A percentile compares a stretch with the other conserved stretches of the same genome.
Conservation (phyloP, 208 protist genomes). For the Wallacemonas sp. region DNA sequence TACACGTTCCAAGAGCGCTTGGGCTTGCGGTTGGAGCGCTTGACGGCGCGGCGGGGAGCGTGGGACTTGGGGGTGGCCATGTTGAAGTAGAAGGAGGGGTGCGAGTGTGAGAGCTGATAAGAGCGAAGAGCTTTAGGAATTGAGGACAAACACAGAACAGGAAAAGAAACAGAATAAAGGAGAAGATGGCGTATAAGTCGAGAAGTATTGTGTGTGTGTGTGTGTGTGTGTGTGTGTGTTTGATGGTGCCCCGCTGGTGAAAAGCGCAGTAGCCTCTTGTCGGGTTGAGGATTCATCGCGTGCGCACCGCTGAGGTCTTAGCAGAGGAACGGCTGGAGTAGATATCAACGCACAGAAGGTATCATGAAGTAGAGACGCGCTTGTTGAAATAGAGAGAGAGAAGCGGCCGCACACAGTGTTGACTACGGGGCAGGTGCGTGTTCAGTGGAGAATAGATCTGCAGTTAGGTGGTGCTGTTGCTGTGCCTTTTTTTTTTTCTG, state of each 20-base stretch:
- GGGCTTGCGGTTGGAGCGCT: slow-evolving; percentile 65
- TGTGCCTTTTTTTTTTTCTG: not conserved
- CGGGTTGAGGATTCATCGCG: too few species aligned
- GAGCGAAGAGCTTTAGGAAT: not conserved
- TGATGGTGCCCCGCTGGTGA: too few species aligned
- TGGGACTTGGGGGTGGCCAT: slow-evolving; percentile 52
- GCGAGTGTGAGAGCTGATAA: not conserved
- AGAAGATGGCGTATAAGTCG: not conserved
- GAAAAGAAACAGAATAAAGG: not conserved
- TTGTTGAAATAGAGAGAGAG: too few species aligned
- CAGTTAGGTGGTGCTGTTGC: too few species aligned
- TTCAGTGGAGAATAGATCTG: not conserved
- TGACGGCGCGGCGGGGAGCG: slow-evolving; percentile 24
- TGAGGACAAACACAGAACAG: too few species aligned
- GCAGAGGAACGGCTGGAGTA: slow-evolving; percentile 3
- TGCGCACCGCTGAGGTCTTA: too few species aligned
- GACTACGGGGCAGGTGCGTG: too few species aligned
- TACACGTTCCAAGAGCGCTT: slow-evolving; percentile 88
- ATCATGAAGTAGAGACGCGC: too few species aligned
- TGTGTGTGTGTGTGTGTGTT: not conserved
- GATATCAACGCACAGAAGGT: too few species aligned
- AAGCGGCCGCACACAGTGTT: too few species aligned
- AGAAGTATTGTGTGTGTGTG: not conserved
- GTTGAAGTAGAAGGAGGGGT: slow-evolving; percentile 9
- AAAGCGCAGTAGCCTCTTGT: too few species aligned